phyloP scores from a whole-genome alignment of 192 early-diverging fungal species.

The Phycomyces blakesleeanus region DNA sequence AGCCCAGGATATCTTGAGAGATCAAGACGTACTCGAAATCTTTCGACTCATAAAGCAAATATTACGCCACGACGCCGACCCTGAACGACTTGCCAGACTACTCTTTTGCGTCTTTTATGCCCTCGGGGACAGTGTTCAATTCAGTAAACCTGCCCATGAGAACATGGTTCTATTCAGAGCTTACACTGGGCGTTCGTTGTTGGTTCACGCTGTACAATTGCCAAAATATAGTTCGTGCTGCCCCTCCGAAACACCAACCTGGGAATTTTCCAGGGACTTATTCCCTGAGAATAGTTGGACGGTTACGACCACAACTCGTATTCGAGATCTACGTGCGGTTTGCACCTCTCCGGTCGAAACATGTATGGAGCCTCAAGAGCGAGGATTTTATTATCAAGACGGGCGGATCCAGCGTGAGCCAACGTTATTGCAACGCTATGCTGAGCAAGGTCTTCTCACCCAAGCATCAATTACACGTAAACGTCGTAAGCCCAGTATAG shows the following conservation, averaged over 20 bases:
- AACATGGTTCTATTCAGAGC: conserved; percentile 21
- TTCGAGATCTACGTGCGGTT: too few species aligned
- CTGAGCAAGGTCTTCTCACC: conserved; percentile 26
- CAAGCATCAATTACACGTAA: conserved; percentile 26
- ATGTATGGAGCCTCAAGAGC: conserved; percentile 20
- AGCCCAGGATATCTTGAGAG: conserved; percentile 32
- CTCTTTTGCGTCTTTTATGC: conserved; percentile 31
- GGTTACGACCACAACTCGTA: too few species aligned
- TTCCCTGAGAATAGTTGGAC: too few species aligned
- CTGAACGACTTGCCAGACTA: conserved; percentile 28
- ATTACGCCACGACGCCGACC: conserved; percentile 21
- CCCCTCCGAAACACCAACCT: background rate
- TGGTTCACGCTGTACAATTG: conserved; percentile 4
- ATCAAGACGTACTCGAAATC: conserved; percentile 31
- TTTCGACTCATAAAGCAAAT: conserved; percentile 33
- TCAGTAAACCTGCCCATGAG: conserved; percentile 16
- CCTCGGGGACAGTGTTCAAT: conserved; percentile 24
- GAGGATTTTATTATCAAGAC: conserved; percentile 33
- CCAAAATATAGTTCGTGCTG: conserved; percentile 4
- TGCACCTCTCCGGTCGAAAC: conserved; percentile 3
- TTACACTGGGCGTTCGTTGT: background rate
- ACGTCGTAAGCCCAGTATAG: conserved; percentile 8
- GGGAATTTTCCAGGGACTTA: too few species aligned
- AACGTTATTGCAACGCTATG: conserved; percentile 27
- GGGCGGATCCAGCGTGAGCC: conserved; percentile 22